Evolutionary conservation across 176 grass and related monocot species (phyloP).

Genomic region (Secale cereale): DNA sequence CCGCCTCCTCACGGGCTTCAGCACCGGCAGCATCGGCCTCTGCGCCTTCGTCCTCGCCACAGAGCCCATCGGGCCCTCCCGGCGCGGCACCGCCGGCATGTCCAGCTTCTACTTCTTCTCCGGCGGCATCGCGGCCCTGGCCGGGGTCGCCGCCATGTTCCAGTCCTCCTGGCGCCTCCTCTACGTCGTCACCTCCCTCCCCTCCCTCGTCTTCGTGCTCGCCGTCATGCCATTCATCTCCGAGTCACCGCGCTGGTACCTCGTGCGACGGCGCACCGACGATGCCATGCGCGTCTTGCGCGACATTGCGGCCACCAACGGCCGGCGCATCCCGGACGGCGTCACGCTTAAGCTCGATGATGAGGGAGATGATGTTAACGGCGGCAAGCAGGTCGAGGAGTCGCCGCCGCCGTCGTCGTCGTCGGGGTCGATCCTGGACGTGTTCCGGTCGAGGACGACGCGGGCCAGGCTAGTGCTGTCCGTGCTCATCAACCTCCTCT

Average conservation of each 20-base stretch:
- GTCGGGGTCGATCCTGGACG: conserved; percentile 63
- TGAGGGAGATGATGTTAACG: conserved; percentile 8
- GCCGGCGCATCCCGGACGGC: conserved; percentile 34
- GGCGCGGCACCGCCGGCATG: conserved; percentile 70
- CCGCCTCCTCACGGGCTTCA: conserved; percentile 85
- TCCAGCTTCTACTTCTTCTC: conserved; percentile 97
- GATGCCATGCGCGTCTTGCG: conserved; percentile 51
- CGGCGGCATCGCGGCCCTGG: conserved; percentile 59
- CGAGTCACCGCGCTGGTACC: conserved; percentile 84
- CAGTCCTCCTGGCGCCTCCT: conserved; percentile 59
- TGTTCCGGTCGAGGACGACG: conserved; percentile 53
- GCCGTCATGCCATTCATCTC: conserved; percentile 60
- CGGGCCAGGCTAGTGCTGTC: conserved; percentile 38
- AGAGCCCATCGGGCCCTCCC: conserved; percentile 65
- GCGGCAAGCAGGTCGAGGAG: background rate
- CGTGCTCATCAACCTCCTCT: conserved; percentile 38
- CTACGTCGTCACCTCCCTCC: conserved; percentile 71
- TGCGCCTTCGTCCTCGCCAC: conserved; percentile 86
- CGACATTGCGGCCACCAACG: conserved; percentile 49
- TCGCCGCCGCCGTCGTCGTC: background rate
- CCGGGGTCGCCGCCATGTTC: conserved; percentile 60
- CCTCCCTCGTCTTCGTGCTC: conserved; percentile 52
- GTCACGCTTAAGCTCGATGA: conserved; percentile 54
- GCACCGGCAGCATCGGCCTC: conserved; percentile 75
- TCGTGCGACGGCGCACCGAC: conserved; percentile 51